phyloP scores from a whole-genome alignment of 73 alveolate genomes.

The Paramecium caudatum region DNA sequence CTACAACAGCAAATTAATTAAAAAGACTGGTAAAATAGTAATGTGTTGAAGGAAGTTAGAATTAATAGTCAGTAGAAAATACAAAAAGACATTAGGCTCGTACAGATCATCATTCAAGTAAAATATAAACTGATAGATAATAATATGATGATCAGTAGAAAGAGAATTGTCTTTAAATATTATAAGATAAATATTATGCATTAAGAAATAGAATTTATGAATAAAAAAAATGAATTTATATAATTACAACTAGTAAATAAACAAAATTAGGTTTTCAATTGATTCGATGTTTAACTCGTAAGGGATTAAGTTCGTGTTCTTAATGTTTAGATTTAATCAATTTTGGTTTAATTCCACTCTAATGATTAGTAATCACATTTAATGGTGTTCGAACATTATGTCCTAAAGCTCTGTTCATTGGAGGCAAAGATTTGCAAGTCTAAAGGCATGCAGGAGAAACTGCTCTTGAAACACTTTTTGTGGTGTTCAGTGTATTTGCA shows the following conservation, averaged over 20 bases:
- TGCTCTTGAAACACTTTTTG: constrained; percentile 53
- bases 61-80: neutral
- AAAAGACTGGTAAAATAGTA: constrained; percentile 1
- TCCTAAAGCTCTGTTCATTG: neutral
- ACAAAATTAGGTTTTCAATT: neutral
- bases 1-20: neutral
- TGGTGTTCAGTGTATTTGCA: neutral
- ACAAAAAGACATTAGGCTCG: constrained; percentile 37
- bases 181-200: constrained; percentile 32
- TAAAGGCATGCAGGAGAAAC: neutral
- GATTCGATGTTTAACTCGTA: neutral
- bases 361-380: neutral
- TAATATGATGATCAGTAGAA: constrained; percentile 27
- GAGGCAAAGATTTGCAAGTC: constrained; percentile 39
- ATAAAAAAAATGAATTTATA: constrained; percentile 3
- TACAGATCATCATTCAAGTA: constrained; percentile 38
- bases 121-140: constrained; percentile 28
- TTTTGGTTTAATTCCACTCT: neutral
- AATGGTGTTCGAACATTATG: neutral
- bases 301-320: constrained; percentile 10
- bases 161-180: constrained; percentile 13
- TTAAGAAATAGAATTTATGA: constrained; percentile 41
- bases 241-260: neutral
- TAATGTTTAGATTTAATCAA: constrained; percentile 1
- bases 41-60: constrained; percentile 13